Percentiles rank a stretch among this genome's conserved stretches.
Conservation (phyloP, 768 basidiomycete genomes). For the Lanmaoa rubissima region DNA sequence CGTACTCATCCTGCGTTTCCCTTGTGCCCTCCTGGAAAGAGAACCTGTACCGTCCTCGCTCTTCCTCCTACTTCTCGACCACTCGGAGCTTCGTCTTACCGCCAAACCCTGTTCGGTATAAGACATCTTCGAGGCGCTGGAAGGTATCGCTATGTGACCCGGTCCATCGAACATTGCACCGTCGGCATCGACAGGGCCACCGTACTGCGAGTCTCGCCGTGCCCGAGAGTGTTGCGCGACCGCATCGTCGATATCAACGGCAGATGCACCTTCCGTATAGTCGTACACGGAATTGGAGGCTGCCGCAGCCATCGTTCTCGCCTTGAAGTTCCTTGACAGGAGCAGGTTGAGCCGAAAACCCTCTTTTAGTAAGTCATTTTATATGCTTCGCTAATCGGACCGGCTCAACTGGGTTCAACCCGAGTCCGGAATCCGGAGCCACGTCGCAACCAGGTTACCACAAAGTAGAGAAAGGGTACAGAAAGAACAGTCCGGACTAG, state of each 20-base stretch:
- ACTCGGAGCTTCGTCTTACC: slow-evolving; percentile 53
- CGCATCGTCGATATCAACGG: slow-evolving; percentile 66
- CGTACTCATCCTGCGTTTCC: slow-evolving; percentile 44
- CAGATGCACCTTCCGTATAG: slow-evolving; percentile 86
- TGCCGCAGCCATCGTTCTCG: slow-evolving; percentile 16
- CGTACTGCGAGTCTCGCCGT: slow-evolving; percentile 69
- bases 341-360: background rate
- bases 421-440: background rate
- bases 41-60: slow-evolving; percentile 44
- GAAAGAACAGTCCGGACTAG: slow-evolving; percentile 22
- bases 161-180: slow-evolving; percentile 79
- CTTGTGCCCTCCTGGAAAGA: slow-evolving; percentile 27
- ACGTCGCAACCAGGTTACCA: background rate
- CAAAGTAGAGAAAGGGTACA: background rate
- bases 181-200: slow-evolving; percentile 48
- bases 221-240: slow-evolving; percentile 48
- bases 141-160: slow-evolving; percentile 61
- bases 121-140: slow-evolving; percentile 79
- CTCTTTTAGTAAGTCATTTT: slow-evolving; percentile 12
- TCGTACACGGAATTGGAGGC: slow-evolving; percentile 40
- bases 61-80: slow-evolving; percentile 48
- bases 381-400: background rate
- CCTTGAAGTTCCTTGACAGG: background rate
- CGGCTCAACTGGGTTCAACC: background rate
- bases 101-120: slow-evolving; percentile 43